Percentiles rank a stretch among this genome's conserved stretches.
These are phyloP conservation scores for Jackrogersella multiformis DNA, from an alignment of 495 filamentous ascomycete genomes.

Conservation along the genomic window DNA sequence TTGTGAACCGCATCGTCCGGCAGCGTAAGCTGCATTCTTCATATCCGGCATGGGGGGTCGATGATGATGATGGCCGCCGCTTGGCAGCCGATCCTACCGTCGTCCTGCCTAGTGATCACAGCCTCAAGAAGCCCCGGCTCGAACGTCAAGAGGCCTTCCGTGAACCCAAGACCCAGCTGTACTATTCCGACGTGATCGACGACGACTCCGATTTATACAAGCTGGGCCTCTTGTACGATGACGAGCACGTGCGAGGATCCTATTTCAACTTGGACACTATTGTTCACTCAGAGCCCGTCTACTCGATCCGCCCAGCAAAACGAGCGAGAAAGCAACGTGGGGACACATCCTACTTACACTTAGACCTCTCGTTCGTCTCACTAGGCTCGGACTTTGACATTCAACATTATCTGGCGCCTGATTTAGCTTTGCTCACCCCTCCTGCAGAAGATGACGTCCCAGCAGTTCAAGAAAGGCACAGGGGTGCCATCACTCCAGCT, in stretches of 20 bases:
- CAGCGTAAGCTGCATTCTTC: constrained; percentile 4
- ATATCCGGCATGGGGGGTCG: constrained; percentile 13
- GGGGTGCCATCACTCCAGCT: neutral
- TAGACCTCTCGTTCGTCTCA: constrained; percentile 47
- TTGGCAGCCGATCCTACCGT: constrained; percentile 43
- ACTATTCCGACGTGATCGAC: constrained; percentile 30
- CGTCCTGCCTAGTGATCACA: constrained; percentile 42
- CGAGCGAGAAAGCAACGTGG: constrained; percentile 37
- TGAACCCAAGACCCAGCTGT: constrained; percentile 38
- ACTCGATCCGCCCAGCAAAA: constrained; percentile 46
- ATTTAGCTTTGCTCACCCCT: constrained; percentile 14
- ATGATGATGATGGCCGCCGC: constrained; percentile 43
- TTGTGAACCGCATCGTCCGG: constrained; percentile 2
- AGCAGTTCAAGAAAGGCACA: neutral
- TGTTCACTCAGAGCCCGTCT: constrained; percentile 45
- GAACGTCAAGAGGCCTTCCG: constrained; percentile 57
- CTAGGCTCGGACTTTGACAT: constrained; percentile 45
- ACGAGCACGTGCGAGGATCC: constrained; percentile 46
- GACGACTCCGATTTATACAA: constrained; percentile 50
- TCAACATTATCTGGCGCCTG: constrained; percentile 40
- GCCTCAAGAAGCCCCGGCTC: constrained; percentile 46
- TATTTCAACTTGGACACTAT: constrained; percentile 52
- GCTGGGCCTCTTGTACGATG: constrained; percentile 53
- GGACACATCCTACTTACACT: constrained; percentile 29
- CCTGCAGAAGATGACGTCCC: constrained; percentile 10